Evolutionary conservation across 2,329 filamentous ascomycete genomes (phyloP).

Genomic region (Colletotrichum costaricense): DNA sequence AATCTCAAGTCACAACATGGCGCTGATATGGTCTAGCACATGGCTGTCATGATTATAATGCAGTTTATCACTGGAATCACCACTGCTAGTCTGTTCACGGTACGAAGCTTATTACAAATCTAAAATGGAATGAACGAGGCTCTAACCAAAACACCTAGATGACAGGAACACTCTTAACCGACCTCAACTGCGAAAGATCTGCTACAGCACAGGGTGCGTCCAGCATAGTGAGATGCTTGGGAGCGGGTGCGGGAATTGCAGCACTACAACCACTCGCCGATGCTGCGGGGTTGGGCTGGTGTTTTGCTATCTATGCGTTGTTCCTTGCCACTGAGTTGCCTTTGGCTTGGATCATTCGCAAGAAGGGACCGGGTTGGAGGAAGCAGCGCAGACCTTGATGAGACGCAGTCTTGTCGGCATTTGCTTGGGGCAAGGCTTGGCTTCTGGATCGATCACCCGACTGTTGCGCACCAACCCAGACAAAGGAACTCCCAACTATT

Average conservation of each 20-base stretch:
- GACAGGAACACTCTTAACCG: constrained; percentile 40
- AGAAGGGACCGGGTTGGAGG: not conserved
- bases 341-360: not conserved
- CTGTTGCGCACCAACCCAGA: too few relatives aligned
- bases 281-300: constrained; percentile 33
- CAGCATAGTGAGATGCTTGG: constrained; percentile 40
- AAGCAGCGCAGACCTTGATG: not conserved
- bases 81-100: constrained; percentile 29
- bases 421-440: too few relatives aligned
- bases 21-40: constrained; percentile 4
- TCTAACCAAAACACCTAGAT: constrained; percentile 3
- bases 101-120: not conserved
- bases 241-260: constrained; percentile 39
- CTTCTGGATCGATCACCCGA: too few relatives aligned
- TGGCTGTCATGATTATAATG: constrained; percentile 31
- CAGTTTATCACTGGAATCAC: constrained; percentile 34
- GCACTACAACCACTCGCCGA: constrained; percentile 39
- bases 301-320: constrained; percentile 38
- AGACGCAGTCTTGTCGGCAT: too few relatives aligned
- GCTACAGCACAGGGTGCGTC: constrained; percentile 42
- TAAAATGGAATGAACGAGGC: not conserved
- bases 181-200: constrained; percentile 39
- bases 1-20: not conserved
- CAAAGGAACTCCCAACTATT: too few relatives aligned
- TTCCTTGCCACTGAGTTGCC: constrained; percentile 10